Conservation (phyloP, 2,329 filamentous ascomycete species). For the Colletotrichum spaethianum region DNA sequence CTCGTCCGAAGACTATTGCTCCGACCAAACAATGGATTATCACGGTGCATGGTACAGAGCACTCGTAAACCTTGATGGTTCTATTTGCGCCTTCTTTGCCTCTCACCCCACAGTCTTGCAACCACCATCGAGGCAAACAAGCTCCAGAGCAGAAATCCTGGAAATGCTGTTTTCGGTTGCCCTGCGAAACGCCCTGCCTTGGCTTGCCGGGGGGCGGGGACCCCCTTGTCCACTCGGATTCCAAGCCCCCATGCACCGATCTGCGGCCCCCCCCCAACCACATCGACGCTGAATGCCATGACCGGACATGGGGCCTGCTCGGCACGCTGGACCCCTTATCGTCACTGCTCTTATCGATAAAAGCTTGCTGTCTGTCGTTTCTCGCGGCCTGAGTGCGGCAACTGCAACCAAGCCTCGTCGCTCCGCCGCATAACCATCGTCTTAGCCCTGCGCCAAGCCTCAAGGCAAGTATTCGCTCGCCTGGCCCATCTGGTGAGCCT, state of each 20-base stretch:
- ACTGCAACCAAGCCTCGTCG: not conserved
- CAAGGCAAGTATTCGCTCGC: not conserved
- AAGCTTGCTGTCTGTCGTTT: not conserved
- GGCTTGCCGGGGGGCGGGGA: slow-evolving; percentile 21
- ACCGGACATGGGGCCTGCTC: slow-evolving; percentile 12
- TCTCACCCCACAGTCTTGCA: not conserved
- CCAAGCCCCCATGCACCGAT: slow-evolving; percentile 33
- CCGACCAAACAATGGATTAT: not conserved
- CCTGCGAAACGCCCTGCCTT: slow-evolving; percentile 38
- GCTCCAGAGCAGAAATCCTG: slow-evolving; percentile 14
- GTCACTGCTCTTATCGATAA: slow-evolving; percentile 11
- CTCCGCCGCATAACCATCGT: not conserved
- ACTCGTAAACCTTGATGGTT: not conserved
- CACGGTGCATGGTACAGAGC: slow-evolving; percentile 1
- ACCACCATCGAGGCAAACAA: slow-evolving; percentile 16
- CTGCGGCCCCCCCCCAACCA: slow-evolving; percentile 34
- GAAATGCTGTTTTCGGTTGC: slow-evolving; percentile 36
- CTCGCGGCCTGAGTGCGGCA: not conserved
- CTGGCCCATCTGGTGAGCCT: not conserved
- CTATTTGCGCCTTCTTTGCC: not conserved
- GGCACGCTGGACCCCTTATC: slow-evolving; percentile 2
- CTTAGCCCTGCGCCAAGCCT: not conserved
- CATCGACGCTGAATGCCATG: slow-evolving; percentile 18
- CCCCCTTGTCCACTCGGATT: slow-evolving; percentile 30
- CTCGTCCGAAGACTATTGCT: slow-evolving; percentile 16